Evolutionary conservation across 2,329 filamentous ascomycete species (phyloP), one percentile per base, ranked within the genome.

Genomic region (Nannizzia gypsea): DNA sequence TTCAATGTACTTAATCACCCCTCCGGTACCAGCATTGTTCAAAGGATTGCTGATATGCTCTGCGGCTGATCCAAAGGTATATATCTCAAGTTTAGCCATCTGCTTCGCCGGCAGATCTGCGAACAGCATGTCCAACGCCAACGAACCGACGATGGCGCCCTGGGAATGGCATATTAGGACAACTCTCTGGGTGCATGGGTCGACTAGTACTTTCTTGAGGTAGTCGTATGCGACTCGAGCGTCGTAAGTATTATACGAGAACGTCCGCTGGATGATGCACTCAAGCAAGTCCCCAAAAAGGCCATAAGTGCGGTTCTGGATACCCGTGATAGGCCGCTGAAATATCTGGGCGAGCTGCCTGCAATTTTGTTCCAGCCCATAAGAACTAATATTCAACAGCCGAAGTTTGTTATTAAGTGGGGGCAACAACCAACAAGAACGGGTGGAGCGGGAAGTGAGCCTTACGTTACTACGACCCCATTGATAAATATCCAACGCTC

Each of bases 31-130:
- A n/a, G 26, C 20, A 8, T 40, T 4, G 9, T n/a, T 34, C 64
- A 83, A 80, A 0, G 88, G 88, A 64, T 90, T 89, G 71, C 90
- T 90, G 76, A 90, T 91, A 70, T 91, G 87, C 66, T 89, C 89
- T 0, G 88, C 86, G 0, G 87, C 88, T 60, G 83, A 87, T 28
- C 87, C 88, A 69, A 92, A 92, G 0, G 88, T 91, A 71, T 80
- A 81, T 11, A 92, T 81, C 71, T 92, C 88, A 0, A 90, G 78
- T 66, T 89, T 87, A 1, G 77, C 72, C 4, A 90, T 74, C 2
- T 86, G 73, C 63, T 85, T 80, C 60, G 84, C 82, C 0, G 86
- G 81, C 11, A 89, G 73, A 67, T 90, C 87, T 63, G 86, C 83
- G 1, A 90, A 76, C 1, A 92, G 78, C 85, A 87, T 89, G 72